Evolutionary conservation across 139 green algal genomes (phyloP).

Genomic region (Desmodesmus armatus): DNA sequence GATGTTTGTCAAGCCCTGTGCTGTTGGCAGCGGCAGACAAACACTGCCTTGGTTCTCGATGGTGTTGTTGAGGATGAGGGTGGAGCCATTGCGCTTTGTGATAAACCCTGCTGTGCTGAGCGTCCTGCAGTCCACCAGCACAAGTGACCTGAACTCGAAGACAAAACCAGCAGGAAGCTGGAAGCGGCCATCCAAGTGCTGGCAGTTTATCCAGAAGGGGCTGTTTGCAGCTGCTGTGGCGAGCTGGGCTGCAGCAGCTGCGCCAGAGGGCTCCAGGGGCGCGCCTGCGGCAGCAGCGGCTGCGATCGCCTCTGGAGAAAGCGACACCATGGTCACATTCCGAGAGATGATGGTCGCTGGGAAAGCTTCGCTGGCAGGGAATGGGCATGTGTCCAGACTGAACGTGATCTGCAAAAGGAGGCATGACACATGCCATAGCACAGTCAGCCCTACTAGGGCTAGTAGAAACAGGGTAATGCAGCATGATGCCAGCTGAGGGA

Average conservation of each 20-base stretch:
- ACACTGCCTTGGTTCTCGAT: neutral
- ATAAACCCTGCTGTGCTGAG: neutral
- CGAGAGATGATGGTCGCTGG: neutral
- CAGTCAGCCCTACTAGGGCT: too few relatives aligned
- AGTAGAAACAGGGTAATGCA: neutral
- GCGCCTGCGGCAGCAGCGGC: neutral
- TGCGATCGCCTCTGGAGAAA: neutral
- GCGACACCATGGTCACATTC: conserved; percentile 22
- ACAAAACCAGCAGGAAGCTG: neutral
- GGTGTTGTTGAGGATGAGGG: neutral
- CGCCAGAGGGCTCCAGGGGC: neutral
- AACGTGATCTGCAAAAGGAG: neutral
- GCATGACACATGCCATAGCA: too few relatives aligned
- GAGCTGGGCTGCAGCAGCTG: neutral
- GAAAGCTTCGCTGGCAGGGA: neutral
- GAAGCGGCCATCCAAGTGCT: conserved; percentile 14
- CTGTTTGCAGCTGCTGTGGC: conserved; percentile 7
- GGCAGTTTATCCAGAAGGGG: conserved; percentile 6
- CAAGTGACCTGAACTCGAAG: neutral
- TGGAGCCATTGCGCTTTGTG: neutral
- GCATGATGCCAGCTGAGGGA: too few relatives aligned
- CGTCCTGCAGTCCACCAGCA: neutral
- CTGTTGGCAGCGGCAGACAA: neutral
- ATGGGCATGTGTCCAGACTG: conserved; percentile 12
- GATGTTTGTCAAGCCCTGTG: neutral